Evolutionary conservation across 805 yeast species (phyloP), one percentile per base, ranked within the genome.

Genomic region (Cyberlindnera sargentensis): DNA sequence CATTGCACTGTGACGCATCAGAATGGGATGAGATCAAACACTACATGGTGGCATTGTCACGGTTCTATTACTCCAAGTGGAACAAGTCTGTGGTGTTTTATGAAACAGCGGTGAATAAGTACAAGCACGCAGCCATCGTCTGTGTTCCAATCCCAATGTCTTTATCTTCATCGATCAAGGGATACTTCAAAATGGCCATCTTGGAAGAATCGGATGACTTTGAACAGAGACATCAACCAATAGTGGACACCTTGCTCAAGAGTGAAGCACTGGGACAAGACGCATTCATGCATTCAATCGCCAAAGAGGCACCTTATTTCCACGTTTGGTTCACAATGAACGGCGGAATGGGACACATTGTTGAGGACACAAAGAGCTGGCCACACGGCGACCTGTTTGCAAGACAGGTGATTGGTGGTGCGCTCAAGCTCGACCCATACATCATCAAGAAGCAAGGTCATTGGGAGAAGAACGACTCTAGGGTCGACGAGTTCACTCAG

Each of bases 311-410:
- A 3, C 74, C 76, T 1, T 75, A 64, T 49, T 73, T 70, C 52
- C 79, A 74, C 50, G 73, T 70, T 6, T 75, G 80, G 80, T 56
- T 71, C 40, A 58, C 59, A 20, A 37, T 68, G 5, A 64, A 68
- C 38, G 78, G 77, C 23, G 79, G 80, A 0, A 40, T 70, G 34
- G 80, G 76, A 2, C 79, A 73, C 52, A 71, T 75, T 6, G 63
- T 74, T 6, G 79, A 75, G 46, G 62, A 68, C 43, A 44, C 49
- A 0, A 35, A 48, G 2, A 29, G 40, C 3, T 75, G 79, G 79
- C 78, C 79, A 0, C 55, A 52, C 37, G 72, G 68, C 8, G 78
- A 73, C 44, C 44, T 63, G 37, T 71, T 74, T 53, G 75, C 71
- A 5, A 54, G 78, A 32, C 62, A 66, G 34, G 65, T 73, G 5